Base-by-base conservation (phyloP, 139 green algal species). In the Nannochloris sp. region DNA sequence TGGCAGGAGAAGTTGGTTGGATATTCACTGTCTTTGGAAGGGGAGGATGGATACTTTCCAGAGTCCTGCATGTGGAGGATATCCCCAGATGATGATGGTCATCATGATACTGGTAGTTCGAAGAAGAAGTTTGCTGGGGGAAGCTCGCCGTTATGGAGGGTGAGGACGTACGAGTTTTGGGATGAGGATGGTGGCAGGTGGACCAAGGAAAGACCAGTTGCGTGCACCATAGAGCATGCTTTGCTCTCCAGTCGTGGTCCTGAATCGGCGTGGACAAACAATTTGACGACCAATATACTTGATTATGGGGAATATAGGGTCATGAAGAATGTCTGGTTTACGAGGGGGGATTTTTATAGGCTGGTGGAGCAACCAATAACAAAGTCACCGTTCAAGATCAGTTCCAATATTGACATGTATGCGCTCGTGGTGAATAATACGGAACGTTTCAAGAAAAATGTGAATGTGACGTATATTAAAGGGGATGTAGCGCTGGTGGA, bases 401-500 rank as follows among this genome's bases (percentile, higher is more conserved):
- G 68, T 11, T 57, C 74, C 16, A 83, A 87, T 31, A 66, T 77
- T 50, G 59, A 78, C 15, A 61, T 87, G 18, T 70, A 80, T 44
- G 57, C 69, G 6, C 36, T 87, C 54, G 74, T 84, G 46, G 68
- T 87, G 14, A 34, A 70, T 4, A 64, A 75, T 31, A 66, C 70
- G 3, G 48, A 40, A 10, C 5, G 29, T 2, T 88, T 74, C 54
- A 43, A 71, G 10, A 31, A 60, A 1, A 48, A 55, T 11, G 63
- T 83, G 0, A 54, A 78, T 3, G 80, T 66, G 60, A 62, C 54
- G 0, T 44, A 85, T 2, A 73, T 93, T 15, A 61, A 69, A 2
- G 85, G 84, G 0, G 83, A 91, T 76, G 93, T 86, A 18, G 76
- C 93, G 27, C 44, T 95, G 4, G 87, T 92, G 44, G 88, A 95